phyloP scores from a whole-genome alignment of 257 asterid species.

The Solanum gandarillasii region DNA sequence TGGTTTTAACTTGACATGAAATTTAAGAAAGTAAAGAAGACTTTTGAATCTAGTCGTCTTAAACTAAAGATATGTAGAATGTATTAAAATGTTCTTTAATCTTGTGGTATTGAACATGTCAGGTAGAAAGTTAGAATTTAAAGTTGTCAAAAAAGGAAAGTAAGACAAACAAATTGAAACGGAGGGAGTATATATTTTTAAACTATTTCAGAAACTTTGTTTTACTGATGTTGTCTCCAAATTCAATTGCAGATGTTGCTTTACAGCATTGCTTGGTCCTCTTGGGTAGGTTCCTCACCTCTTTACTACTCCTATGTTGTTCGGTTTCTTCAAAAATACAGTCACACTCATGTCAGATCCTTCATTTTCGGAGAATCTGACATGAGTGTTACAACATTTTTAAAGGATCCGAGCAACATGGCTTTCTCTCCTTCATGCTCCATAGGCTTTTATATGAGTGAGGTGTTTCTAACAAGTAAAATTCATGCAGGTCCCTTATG shows the following conservation, averaged over 20 bases:
- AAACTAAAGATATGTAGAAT: too few relatives aligned
- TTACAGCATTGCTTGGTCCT: constrained; percentile 83
- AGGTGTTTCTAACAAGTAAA: not conserved
- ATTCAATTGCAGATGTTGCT: constrained; percentile 55
- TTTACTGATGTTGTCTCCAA: not conserved
- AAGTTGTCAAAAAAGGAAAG: not conserved
- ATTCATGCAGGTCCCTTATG: constrained; percentile 68
- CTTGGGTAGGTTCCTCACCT: constrained; percentile 47
- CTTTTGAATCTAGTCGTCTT: not conserved
- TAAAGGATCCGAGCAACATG: not conserved
- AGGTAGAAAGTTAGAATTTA: too few relatives aligned
- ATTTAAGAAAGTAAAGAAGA: not conserved
- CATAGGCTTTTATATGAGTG: not conserved
- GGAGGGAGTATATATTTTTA: not conserved
- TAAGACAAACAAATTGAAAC: not conserved
- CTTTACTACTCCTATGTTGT: not conserved
- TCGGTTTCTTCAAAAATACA: not conserved
- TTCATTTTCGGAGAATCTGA: not conserved
- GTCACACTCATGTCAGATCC: not conserved
- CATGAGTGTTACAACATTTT: not conserved
- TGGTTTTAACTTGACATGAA: not conserved
- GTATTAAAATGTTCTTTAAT: too few relatives aligned
- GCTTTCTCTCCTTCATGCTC: not conserved
- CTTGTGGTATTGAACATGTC: not conserved
- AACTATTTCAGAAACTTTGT: not conserved